Base-by-base conservation (phyloP, 495 filamentous ascomycete genomes). In the Hypoxylon lienhwacheense region DNA sequence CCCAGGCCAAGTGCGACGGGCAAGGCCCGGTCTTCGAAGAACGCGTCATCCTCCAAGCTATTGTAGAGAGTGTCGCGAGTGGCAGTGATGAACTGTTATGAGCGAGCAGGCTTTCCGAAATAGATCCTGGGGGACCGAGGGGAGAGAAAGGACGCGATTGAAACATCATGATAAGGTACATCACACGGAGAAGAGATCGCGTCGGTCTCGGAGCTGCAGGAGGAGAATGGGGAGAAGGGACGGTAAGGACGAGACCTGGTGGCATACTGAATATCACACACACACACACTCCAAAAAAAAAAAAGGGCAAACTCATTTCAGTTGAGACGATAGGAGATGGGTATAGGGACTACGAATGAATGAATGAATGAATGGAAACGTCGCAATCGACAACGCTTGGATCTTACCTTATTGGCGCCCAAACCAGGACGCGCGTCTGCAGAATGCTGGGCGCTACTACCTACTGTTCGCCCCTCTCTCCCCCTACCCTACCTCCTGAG, bases 21-120 rank as follows among this genome's bases (percentile, higher is more conserved):
- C 84, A 87, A 61, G 92, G 92, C 0, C 91, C 92, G 3, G 91
- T 91, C 12, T 97, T 95, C 67, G 85, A 86, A 52, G 92, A 96
- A 69, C 71, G 80, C 5, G 81, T 81, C 33, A 83, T 97, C 12
- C 68, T 83, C 31, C 71, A 77, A 58, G 90, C 87, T 12, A 91
- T 98, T 61, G 81, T 90, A 70, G 81, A 85, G 56, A 90, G 89
- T 64, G 83, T 82, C 11, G 85, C 82, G 15, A 81, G 77, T 42
- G 84, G 85, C 25, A 83, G 79, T 54, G 89, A 95, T 66, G 88
- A 89, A 59, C 69, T 92, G 61, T 76, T 90, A 60, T 90, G 70
- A 80, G 37, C 24, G 21, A 21, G 8, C 16, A 22, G 7, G 35
- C 16, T 37, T 39, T 26, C 19, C 19, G 20, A 19, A 19, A 40